Evolutionary conservation across 106 monocot genomes (phyloP).

Genomic region (Vanilla planifolia): DNA sequence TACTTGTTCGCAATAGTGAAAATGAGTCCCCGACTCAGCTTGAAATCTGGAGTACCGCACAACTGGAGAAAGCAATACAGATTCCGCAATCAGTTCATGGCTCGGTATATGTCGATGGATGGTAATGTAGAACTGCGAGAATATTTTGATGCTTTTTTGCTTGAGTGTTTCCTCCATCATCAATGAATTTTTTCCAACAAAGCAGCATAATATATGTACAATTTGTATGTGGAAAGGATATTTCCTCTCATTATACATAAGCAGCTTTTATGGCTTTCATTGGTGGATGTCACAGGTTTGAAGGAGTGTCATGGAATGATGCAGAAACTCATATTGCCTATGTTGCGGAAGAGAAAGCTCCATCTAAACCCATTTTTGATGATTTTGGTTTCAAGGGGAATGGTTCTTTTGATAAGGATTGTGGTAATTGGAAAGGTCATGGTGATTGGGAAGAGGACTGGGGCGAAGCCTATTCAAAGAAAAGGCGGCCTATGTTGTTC

Average conservation of each 20-base stretch:
- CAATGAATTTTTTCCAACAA: not conserved
- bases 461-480: conserved; percentile 94
- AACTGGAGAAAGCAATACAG: conserved; percentile 70
- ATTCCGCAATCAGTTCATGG: conserved; percentile 81
- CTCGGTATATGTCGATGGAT: conserved; percentile 72
- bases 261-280: not conserved
- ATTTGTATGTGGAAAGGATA: not conserved
- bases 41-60: conserved; percentile 71
- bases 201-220: not conserved
- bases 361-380: conserved; percentile 53
- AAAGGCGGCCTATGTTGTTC: conserved; percentile 71
- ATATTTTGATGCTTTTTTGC: too few relatives aligned
- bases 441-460: conserved; percentile 96
- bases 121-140: conserved; percentile 56
- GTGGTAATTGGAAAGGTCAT: conserved; percentile 82
- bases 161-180: too few relatives aligned
- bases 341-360: conserved; percentile 83
- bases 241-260: not conserved
- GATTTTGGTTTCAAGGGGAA: conserved; percentile 65
- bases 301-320: conserved; percentile 91
- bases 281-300: conserved; percentile 62
- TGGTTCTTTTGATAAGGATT: conserved; percentile 53
- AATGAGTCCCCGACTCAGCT: conserved; percentile 56
- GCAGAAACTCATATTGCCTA: conserved; percentile 80
- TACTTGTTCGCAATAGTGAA: conserved; percentile 76